Conservation (phyloP, 2,329 filamentous ascomycete genomes). For the Chaetomiaceae sp. region DNA sequence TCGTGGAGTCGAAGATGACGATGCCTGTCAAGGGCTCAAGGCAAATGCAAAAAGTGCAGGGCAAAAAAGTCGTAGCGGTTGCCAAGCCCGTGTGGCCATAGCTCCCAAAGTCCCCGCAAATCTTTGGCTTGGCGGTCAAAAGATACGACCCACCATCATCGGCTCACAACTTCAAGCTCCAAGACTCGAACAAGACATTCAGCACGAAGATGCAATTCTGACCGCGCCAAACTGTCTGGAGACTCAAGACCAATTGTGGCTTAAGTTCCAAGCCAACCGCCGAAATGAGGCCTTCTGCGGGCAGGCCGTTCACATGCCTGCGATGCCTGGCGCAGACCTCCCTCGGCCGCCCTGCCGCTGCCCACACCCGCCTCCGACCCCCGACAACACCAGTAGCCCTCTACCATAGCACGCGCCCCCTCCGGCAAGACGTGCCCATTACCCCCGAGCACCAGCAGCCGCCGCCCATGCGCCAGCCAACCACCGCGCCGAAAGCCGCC, state of each 20-base stretch:
- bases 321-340: conserved; percentile 16
- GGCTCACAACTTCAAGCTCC: not conserved
- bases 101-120: not conserved
- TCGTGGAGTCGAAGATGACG: too few species aligned
- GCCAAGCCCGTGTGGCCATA: not conserved
- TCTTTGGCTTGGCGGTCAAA: not conserved
- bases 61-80: too few species aligned
- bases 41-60: too few species aligned
- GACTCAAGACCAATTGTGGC: not conserved
- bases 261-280: not conserved
- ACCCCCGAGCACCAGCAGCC: conserved; percentile 9
- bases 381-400: conserved; percentile 13
- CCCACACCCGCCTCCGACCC: conserved; percentile 1
- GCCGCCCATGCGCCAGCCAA: conserved; percentile 43
- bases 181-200: not conserved
- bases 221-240: not conserved
- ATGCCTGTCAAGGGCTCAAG: too few species aligned
- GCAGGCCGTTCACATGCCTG: conserved; percentile 20
- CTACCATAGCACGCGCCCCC: conserved; percentile 18
- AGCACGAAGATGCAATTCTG: not conserved
- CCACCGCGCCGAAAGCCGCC: conserved; percentile 71
- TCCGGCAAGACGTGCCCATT: conserved; percentile 4
- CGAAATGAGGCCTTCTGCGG: conserved; percentile 11
- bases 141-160: not conserved
- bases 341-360: conserved; percentile 1